Base-by-base conservation (phyloP, 805 yeast species). In the Kurtzmaniella fragi region DNA sequence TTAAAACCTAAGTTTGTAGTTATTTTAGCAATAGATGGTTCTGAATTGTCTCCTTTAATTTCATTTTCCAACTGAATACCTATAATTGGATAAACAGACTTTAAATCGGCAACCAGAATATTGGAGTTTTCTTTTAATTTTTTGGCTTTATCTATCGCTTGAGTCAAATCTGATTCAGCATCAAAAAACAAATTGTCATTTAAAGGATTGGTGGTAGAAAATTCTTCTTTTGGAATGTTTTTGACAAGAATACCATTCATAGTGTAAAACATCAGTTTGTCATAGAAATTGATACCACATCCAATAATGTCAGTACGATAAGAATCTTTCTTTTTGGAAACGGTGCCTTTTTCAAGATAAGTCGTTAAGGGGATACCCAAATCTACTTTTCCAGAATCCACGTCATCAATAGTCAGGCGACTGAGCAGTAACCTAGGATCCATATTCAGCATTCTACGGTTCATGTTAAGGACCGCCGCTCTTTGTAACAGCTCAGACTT, bases 261-360 rank as follows among this genome's bases (percentile, higher is more conserved):
- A 0, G 96, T 89, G 46, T 78, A 77, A 50, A 89, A 90, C 2
- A 87, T 71, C 0, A 79, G 62, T 31, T 77, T 72, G 31, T 75
- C 76, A 12, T 73, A 65, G 49, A 77, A 83, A 62, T 89, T 83
- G 17, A 88, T 71, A 4, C 96, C 96, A 58, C 90, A 83, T 0
- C 97, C 97, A 45, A 90, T 71, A 2, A 75, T 67, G 57, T 88
- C 96, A 16, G 59, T 50, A 31, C 44, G 50, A 34, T 42, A 45
- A 20, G 28, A 23, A 32, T 26, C 31, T 7, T 41, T 33, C 13
- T 15, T n/a, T 14, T 50, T 54, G 5, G 39, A 42, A n/a, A 33
- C 32, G 4, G 14, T 26, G 13, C 13, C 17, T 28, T 29, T 36
- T 16, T 36, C 39, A 25, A 47, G 38, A 28, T 52, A 47, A 4